Conservation (phyloP, 2,329 filamentous ascomycete species). For the Colletotrichum karsti region DNA sequence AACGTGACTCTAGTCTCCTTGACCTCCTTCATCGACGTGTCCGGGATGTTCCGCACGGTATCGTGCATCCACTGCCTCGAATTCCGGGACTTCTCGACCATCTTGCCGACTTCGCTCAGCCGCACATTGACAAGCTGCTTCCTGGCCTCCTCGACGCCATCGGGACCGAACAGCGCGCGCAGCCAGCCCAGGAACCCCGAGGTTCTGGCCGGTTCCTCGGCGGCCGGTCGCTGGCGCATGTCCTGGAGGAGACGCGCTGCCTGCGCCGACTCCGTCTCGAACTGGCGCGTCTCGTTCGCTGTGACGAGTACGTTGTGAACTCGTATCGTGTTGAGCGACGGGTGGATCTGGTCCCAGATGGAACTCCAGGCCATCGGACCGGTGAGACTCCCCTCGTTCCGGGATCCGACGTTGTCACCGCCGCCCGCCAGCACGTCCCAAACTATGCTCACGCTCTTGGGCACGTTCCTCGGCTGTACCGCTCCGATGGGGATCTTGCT, state of each 20-base stretch:
- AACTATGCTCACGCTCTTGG: neutral
- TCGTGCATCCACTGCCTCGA: neutral
- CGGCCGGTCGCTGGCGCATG: neutral
- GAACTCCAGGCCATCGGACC: neutral
- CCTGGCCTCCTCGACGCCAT: neutral
- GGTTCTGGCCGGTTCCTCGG: neutral
- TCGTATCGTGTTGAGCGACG: neutral
- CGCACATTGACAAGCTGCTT: neutral
- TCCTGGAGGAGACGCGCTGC: neutral
- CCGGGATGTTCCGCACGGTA: neutral
- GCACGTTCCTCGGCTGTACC: neutral
- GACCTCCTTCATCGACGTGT: neutral
- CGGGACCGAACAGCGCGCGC: neutral
- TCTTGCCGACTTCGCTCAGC: neutral
- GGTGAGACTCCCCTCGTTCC: neutral
- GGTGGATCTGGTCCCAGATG: neutral
- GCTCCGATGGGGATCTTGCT: neutral
- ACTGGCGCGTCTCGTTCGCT: neutral
- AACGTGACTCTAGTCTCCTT: neutral
- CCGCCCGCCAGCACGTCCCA: neutral
- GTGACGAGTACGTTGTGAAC: neutral
- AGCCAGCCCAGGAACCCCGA: neutral
- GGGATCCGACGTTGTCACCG: neutral
- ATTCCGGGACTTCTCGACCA: neutral
- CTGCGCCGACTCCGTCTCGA: neutral